phyloP scores from a whole-genome alignment of 345 rosid species.

The Heritiera littoralis region DNA sequence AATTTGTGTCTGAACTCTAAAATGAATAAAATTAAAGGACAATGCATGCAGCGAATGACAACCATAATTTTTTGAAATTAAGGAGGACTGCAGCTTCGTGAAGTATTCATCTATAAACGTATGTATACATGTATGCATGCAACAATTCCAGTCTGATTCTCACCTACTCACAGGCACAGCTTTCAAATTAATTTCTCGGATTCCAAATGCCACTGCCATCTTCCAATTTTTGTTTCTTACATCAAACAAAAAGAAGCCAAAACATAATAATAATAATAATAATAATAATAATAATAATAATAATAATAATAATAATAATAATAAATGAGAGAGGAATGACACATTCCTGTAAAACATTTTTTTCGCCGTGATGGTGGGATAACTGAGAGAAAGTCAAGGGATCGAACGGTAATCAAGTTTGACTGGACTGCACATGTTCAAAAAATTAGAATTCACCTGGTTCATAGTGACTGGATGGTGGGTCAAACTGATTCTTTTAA shows the following conservation, averaged over 20 bases:
- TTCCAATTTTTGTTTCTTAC: neutral
- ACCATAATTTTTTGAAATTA: neutral
- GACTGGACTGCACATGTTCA: neutral
- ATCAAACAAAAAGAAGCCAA: neutral
- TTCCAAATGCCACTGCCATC: neutral
- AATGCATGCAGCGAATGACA: too few species aligned
- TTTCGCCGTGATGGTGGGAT: slow-evolving; percentile 17
- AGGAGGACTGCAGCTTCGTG: neutral
- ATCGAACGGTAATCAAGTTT: slow-evolving; percentile 1
- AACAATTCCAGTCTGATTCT: neutral
- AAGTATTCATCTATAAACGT: neutral
- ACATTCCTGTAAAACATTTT: slow-evolving; percentile 19
- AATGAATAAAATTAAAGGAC: neutral
- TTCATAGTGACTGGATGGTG: slow-evolving; percentile 6
- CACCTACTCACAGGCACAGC: neutral
- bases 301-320: too few species aligned
- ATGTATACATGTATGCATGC: neutral
- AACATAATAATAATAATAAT: neutral
- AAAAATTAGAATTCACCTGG: neutral
- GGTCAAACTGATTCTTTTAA: neutral
- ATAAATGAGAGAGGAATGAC: neutral
- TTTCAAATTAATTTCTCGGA: neutral
- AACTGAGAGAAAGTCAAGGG: neutral
- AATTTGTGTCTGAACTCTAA: too few species aligned
- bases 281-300: too few species aligned